Percentiles rank a stretch among this genome's conserved stretches.
Conservation (phyloP, 2,329 filamentous ascomycete species). For the Colletotrichum lentis region DNA sequence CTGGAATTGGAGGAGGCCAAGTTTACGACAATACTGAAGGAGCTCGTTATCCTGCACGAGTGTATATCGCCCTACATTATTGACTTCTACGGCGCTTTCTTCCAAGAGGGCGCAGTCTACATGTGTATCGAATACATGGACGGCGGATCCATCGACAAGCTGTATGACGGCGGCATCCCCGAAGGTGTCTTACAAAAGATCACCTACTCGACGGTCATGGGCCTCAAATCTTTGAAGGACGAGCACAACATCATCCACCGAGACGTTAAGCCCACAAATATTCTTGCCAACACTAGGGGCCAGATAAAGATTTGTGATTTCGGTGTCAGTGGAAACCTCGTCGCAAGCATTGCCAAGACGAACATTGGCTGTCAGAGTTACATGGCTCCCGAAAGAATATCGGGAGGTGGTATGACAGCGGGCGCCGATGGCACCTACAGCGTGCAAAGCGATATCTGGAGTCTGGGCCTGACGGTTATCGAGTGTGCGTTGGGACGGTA, state of each 20-base stretch:
- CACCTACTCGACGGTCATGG: conserved; percentile 87
- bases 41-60: conserved; percentile 93
- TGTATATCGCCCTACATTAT: conserved; percentile 97
- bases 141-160: conserved; percentile 94
- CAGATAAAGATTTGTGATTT: conserved; percentile 99
- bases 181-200: conserved; percentile 91
- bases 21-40: conserved; percentile 96
- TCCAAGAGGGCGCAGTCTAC: conserved; percentile 98
- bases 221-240: conserved; percentile 91
- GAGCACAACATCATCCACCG: conserved; percentile 99
- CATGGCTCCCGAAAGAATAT: conserved; percentile 97
- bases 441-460: conserved; percentile 98
- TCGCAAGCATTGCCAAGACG: conserved; percentile 96
- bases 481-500: conserved; percentile 95
- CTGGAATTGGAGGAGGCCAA: conserved; percentile 96
- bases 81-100: conserved; percentile 98
- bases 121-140: conserved; percentile 99
- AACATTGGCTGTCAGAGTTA: conserved; percentile 99
- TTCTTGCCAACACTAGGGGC: conserved; percentile 86
- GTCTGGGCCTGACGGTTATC: conserved; percentile 90
- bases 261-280: conserved; percentile 99
- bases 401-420: conserved; percentile 80
- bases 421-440: conserved; percentile 88
- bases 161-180: conserved; percentile 89
- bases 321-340: conserved; percentile 93